Evolutionary conservation across 148 eudicot genomes (phyloP), one percentile per base, ranked within the genome.

Genomic region (Rhododendron vialii): DNA sequence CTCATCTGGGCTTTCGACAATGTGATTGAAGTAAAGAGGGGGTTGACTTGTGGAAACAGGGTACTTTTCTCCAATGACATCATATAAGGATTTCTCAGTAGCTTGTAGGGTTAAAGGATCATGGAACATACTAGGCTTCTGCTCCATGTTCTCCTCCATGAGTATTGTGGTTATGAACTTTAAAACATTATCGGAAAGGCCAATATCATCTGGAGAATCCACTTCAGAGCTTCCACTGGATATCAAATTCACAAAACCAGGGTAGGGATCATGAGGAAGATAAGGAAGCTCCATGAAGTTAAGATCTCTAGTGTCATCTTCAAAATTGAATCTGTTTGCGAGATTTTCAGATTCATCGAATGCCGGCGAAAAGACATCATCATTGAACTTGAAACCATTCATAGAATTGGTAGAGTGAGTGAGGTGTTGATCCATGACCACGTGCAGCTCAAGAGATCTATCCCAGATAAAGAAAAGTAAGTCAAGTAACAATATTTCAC

Each of bases 81-180:
- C 91, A 81, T 90, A 92, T 5, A 92, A 85, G 3, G 93, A 90
- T 88, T 88, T 89, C 89, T 92, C 93, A 28, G 93, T 82, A 86
- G 89, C 91, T 85, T 84, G 89, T 47, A 92, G 83, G 80, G 91
- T 88, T 53, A 92, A 91, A 33, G 93, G 93, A 74, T 92, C 93
- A 73, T 89, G 88, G 41, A 92, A 90, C 92, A 92, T 86, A 67
- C 91, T 87, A 38, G 91, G 92, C 89, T 87, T 92, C 82, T 90
- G 86, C 74, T 92, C 93, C 82, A 90, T 86, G 82, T 89, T 78
- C 86, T 92, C 93, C 87, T 92, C 93, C 88, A 90, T 85, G 50
- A 92, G 88, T 86, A 92, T 89, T 83, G 91, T 87, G 78, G 86
- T 89, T 13, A 91, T 86, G 85, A 48, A 91, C 79, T 86, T 91